Base-by-base conservation (phyloP, 768 basidiomycete species). In the Agaricus sinodeliciosus region DNA sequence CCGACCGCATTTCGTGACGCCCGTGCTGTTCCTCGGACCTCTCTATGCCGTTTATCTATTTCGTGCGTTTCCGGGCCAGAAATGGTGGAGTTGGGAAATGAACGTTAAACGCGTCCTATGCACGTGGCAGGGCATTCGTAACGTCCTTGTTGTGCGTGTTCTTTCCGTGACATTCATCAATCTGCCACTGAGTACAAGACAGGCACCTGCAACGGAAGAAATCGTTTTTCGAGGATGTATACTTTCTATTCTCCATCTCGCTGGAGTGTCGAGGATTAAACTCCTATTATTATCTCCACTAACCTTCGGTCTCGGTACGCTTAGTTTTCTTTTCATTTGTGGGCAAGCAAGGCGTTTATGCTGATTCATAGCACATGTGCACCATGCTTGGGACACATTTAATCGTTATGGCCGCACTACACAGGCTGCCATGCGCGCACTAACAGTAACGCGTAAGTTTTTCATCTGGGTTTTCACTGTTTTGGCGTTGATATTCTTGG, bases 131-230 rank as follows among this genome's bases (percentile, higher is more conserved):
- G 89, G 89, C 1, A 48, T 84, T 18, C 71, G 94, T 53, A 95
- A 94, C 64, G 91, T 85, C 64, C 45, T 74, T 18, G 54, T 76
- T 37, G 81, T 79, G 36, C 53, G 58, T 54, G 16, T 7, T 51
- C 18, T 45, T 45, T 34, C 35, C 15, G 8, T 12, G 9, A 27
- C 8, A 11, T 45, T 27, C 25, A 15, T n/a, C 43, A 45, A 9
- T 5, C 18, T 19, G 18, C 5, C 18, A 7, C 11, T 45, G 11
- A 27, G 13, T 18, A 43, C 18, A 39, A 42, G 35, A 45, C 55
- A 94, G 92, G 94, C 79, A 3, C 95, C 95, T 0, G 67, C 94
- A 31, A 94, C 94, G 0, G 95, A 99, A 69, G 95, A 98, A 67
- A 54, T 96, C 22, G 89, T 91, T 7, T 98, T 96, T 64, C 75